These are phyloP conservation scores for Candida methanosorbosa DNA, from an alignment of 805 yeast species.

Conservation along the genomic window DNA sequence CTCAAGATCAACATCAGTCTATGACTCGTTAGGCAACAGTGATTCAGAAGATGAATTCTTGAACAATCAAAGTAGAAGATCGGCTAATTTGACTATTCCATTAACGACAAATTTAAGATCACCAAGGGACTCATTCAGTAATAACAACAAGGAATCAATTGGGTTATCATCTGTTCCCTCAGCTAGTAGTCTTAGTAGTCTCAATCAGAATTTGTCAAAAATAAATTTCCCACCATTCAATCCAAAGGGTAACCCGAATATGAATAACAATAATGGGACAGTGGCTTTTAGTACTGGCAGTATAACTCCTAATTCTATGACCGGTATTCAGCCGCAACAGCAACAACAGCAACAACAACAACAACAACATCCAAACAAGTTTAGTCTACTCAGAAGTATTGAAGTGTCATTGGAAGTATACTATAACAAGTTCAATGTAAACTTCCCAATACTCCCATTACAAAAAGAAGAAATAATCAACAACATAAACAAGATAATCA, in stretches of 20 bases:
- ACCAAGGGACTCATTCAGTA: constrained; percentile 10
- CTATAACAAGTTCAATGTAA: constrained; percentile 33
- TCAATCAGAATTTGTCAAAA: constrained; percentile 13
- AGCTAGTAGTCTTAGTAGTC: constrained; percentile 13
- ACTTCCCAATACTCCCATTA: constrained; percentile 37
- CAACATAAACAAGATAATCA: constrained; percentile 15
- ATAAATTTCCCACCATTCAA: constrained; percentile 6
- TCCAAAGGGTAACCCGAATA: too few species aligned
- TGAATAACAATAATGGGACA: neutral
- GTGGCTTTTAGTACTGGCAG: neutral
- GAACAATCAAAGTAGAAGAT: constrained; percentile 11
- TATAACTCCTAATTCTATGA: neutral
- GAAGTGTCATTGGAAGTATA: constrained; percentile 31
- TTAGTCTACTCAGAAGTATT: constrained; percentile 15
- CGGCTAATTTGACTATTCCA: constrained; percentile 18
- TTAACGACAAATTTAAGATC: constrained; percentile 8
- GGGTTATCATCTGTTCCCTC: constrained; percentile 19
- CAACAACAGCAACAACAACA: constrained; percentile 8
- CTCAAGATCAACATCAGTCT: neutral
- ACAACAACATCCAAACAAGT: constrained; percentile 11
- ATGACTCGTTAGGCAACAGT: constrained; percentile 19
- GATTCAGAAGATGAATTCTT: constrained; percentile 27
- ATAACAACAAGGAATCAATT: constrained; percentile 10
- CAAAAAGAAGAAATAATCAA: constrained; percentile 19
- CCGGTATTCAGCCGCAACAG: constrained; percentile 5